Conservation (phyloP, 2,329 filamentous ascomycete species). For the Colletotrichum cereale region DNA sequence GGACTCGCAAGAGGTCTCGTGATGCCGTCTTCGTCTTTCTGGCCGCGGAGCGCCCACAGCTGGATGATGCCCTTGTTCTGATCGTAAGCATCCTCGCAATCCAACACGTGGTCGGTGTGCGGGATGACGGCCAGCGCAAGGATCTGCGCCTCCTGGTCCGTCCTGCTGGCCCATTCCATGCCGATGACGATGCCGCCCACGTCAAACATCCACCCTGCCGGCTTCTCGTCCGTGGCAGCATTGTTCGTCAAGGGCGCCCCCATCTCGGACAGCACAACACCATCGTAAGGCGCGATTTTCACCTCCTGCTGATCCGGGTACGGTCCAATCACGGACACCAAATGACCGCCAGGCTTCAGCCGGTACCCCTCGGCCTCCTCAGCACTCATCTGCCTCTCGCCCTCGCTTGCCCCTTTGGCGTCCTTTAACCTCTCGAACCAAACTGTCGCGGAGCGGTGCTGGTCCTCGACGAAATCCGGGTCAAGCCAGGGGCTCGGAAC, state of each 20-base stretch:
- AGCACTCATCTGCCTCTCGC: slow-evolving; percentile 26
- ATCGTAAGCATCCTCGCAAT: slow-evolving; percentile 54
- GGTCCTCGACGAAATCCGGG: slow-evolving; percentile 33
- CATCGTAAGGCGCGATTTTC: slow-evolving; percentile 46
- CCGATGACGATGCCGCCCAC: slow-evolving; percentile 65
- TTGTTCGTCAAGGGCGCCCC: slow-evolving; percentile 49
- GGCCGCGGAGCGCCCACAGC: slow-evolving; percentile 61
- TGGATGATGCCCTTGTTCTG: slow-evolving; percentile 63
- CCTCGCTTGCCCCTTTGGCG: background rate
- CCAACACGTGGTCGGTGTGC: slow-evolving; percentile 61
- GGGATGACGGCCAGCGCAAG: slow-evolving; percentile 66
- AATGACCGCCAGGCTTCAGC: slow-evolving; percentile 42
- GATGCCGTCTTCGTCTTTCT: slow-evolving; percentile 48
- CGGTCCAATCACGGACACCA: slow-evolving; percentile 53
- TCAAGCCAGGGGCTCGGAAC: slow-evolving; percentile 42
- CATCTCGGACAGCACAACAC: slow-evolving; percentile 45
- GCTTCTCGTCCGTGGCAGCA: slow-evolving; percentile 42
- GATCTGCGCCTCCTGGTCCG: slow-evolving; percentile 56
- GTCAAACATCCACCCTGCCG: slow-evolving; percentile 66
- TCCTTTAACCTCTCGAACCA: slow-evolving; percentile 39
- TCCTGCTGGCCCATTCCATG: slow-evolving; percentile 65
- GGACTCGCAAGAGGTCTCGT: slow-evolving; percentile 49
- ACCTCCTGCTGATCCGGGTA: slow-evolving; percentile 48
- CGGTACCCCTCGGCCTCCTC: slow-evolving; percentile 49
- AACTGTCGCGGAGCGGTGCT: slow-evolving; percentile 15